A percentile compares a stretch with the other conserved stretches of the same genome.
phyloP scores from a whole-genome alignment of 306 rosid species.

The Cucumis hystrix region DNA sequence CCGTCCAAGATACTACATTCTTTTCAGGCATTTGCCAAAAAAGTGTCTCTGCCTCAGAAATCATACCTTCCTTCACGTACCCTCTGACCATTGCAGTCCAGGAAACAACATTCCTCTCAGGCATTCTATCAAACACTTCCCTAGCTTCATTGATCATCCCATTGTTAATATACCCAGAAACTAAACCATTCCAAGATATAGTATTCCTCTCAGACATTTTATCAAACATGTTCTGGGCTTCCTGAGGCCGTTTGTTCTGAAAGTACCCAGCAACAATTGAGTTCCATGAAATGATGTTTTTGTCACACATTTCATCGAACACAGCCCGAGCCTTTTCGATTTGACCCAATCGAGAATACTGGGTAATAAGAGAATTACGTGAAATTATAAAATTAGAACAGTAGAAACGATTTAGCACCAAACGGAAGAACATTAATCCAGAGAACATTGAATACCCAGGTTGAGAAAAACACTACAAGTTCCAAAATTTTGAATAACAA shows the following conservation, averaged over 20 bases:
- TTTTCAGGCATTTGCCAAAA: conserved; percentile 13
- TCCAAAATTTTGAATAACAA: background rate
- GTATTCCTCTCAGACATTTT: conserved; percentile 8
- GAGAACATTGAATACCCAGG: background rate
- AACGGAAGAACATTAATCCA: background rate
- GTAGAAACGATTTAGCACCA: background rate
- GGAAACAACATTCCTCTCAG: conserved; percentile 12
- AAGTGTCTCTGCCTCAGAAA: conserved; percentile 11
- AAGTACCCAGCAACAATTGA: conserved; percentile 7
- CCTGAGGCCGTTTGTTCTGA: conserved; percentile 1
- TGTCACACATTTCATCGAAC: conserved; percentile 12
- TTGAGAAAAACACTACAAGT: background rate
- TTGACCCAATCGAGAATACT: conserved; percentile 7
- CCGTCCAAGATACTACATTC: conserved; percentile 14
- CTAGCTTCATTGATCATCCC: conserved; percentile 14
- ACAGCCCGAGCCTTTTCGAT: conserved; percentile 4
- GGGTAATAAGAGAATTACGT: conserved; percentile 7
- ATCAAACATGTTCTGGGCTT: conserved; percentile 7
- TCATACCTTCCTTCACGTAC: conserved; percentile 7
- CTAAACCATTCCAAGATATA: conserved; percentile 12
- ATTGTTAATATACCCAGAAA: conserved; percentile 12
- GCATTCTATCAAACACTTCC: conserved; percentile 8
- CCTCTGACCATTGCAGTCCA: conserved; percentile 14
- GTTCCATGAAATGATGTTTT: conserved; percentile 11
- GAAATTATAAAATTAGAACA: background rate